A percentile compares a stretch with the other conserved stretches of the same genome.
Conservation (phyloP, 2,329 filamentous ascomycete species). For the Phaeosphaeria sp. region DNA sequence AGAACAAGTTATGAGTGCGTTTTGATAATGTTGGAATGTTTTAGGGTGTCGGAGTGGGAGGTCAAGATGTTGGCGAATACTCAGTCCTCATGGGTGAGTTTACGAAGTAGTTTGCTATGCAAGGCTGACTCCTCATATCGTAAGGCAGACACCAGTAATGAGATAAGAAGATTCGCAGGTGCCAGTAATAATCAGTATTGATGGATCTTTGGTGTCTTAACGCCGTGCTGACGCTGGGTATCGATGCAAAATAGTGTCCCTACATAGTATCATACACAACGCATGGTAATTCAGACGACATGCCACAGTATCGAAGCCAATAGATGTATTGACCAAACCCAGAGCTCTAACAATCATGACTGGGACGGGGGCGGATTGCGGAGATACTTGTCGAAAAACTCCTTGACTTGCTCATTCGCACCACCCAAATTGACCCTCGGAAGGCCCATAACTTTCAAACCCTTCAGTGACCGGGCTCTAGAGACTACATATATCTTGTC, state of each 20-base stretch:
- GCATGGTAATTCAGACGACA: background rate
- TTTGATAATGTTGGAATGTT: too few species aligned
- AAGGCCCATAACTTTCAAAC: conserved; percentile 53
- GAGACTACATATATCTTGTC: conserved; percentile 50
- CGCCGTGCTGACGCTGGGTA: background rate
- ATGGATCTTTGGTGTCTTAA: background rate
- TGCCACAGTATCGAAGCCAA: background rate
- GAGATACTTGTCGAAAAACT: conserved; percentile 34
- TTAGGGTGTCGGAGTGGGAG: too few species aligned
- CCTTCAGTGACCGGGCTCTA: conserved; percentile 60
- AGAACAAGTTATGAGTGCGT: too few species aligned
- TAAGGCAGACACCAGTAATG: too few species aligned
- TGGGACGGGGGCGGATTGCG: background rate
- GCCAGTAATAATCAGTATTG: too few species aligned
- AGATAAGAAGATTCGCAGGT: too few species aligned
- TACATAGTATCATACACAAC: background rate
- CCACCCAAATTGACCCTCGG: conserved; percentile 26
- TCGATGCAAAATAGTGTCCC: background rate
- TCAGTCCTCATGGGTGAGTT: too few species aligned
- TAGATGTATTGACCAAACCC: background rate
- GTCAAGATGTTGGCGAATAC: too few species aligned
- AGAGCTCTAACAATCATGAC: background rate
- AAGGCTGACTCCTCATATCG: too few species aligned
- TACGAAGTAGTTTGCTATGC: too few species aligned
- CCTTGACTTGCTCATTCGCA: conserved; percentile 44